Evolutionary conservation across 2,329 filamentous ascomycete species (phyloP).

Genomic region (Calonectria montana): DNA sequence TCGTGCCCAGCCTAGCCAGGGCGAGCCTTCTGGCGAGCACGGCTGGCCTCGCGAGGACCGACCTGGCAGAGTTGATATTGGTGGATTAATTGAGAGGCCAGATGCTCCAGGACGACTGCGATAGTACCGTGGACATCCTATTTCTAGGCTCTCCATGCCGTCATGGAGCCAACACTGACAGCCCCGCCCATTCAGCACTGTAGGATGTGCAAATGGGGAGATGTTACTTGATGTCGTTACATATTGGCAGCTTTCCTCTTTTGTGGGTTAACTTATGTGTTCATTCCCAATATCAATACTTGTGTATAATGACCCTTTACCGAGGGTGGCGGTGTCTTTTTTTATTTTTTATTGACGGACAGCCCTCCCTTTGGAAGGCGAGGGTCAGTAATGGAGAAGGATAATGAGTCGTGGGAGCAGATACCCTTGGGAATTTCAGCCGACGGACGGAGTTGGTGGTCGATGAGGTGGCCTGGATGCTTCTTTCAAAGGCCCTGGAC

Average conservation of each 20-base stretch:
- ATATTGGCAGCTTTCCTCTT: neutral
- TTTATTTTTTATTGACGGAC: slow-evolving; percentile 1
- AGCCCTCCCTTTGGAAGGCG: neutral
- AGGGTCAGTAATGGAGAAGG: slow-evolving; percentile 10
- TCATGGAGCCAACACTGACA: slow-evolving; percentile 36
- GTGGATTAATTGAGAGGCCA: slow-evolving; percentile 70
- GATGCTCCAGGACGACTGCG: slow-evolving; percentile 50
- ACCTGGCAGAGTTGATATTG: slow-evolving; percentile 68
- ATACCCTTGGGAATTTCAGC: slow-evolving; percentile 32
- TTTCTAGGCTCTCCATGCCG: slow-evolving; percentile 19
- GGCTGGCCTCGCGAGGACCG: slow-evolving; percentile 61
- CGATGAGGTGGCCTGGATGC: slow-evolving; percentile 16
- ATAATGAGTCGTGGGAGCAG: slow-evolving; percentile 19
- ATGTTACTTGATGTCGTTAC: slow-evolving; percentile 5
- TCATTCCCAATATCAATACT: slow-evolving; percentile 14
- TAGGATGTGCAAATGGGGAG: neutral
- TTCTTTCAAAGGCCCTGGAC: slow-evolving; percentile 23
- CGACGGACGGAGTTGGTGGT: slow-evolving; percentile 32
- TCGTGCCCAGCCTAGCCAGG: slow-evolving; percentile 50
- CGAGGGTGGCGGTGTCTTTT: neutral
- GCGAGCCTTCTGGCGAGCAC: slow-evolving; percentile 28
- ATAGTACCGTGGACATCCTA: slow-evolving; percentile 32
- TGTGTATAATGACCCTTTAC: slow-evolving; percentile 16
- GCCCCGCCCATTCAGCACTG: neutral
- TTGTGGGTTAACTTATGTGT: neutral